Evolutionary conservation across 2,329 filamentous ascomycete genomes (phyloP).

Genomic region (Phoma herbarum): DNA sequence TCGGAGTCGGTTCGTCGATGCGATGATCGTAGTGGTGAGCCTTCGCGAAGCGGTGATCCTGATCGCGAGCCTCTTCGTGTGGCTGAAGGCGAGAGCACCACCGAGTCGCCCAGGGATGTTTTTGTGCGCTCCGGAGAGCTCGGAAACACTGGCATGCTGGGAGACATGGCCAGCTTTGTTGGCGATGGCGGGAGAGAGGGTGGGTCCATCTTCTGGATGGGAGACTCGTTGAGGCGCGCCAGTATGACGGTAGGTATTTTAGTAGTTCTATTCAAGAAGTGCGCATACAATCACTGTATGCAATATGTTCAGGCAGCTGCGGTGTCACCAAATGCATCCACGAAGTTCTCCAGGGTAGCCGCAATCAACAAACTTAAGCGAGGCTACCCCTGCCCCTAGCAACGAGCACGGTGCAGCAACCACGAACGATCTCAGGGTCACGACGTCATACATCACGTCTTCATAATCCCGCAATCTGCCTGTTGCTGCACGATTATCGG

Average conservation of each 20-base stretch:
- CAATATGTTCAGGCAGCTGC: constrained; percentile 20
- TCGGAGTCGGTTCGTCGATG: constrained; percentile 51
- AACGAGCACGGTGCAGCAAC: constrained; percentile 35
- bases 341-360: constrained; percentile 20
- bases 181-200: constrained; percentile 50
- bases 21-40: constrained; percentile 33
- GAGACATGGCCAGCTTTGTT: constrained; percentile 63
- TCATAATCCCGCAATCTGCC: background rate
- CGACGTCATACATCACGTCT: constrained; percentile 9
- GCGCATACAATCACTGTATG: constrained; percentile 18
- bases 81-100: constrained; percentile 38
- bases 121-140: constrained; percentile 68
- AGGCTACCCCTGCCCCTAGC: constrained; percentile 34
- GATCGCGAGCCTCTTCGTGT: constrained; percentile 23
- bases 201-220: constrained; percentile 42
- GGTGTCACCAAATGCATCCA: constrained; percentile 21
- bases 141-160: constrained; percentile 66
- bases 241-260: constrained; percentile 42
- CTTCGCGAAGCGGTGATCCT: constrained; percentile 53
- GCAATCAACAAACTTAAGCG: constrained; percentile 42
- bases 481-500: background rate
- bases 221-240: constrained; percentile 50
- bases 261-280: constrained; percentile 6
- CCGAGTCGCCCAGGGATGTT: constrained; percentile 41
- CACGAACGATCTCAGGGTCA: constrained; percentile 5